Evolutionary conservation across 495 filamentous ascomycete species (phyloP).

Genomic region (Penicillium diatomitis): DNA sequence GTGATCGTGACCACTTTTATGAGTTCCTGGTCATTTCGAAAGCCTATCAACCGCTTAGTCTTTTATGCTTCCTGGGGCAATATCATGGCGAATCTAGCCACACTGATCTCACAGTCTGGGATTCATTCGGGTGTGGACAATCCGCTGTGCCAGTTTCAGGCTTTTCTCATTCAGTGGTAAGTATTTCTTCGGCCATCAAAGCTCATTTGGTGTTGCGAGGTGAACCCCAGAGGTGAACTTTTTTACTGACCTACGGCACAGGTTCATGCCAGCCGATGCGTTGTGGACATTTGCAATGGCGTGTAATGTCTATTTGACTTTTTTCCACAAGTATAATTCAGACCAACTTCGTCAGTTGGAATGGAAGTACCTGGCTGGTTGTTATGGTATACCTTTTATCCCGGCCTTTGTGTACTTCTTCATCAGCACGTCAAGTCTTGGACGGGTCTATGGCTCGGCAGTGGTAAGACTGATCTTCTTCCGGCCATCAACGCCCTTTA

Average conservation of each 20-base stretch:
- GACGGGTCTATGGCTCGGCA: slow-evolving; percentile 66
- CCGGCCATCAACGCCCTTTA: neutral
- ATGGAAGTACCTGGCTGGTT: slow-evolving; percentile 57
- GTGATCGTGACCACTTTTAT: slow-evolving; percentile 70
- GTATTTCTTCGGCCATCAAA: neutral
- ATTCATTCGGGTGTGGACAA: slow-evolving; percentile 33
- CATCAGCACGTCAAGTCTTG: slow-evolving; percentile 37
- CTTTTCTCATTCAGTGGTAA: slow-evolving; percentile 66
- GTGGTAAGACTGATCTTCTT: slow-evolving; percentile 29
- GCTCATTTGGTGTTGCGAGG: too few species aligned
- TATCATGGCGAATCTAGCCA: slow-evolving; percentile 69
- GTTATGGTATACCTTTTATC: slow-evolving; percentile 70
- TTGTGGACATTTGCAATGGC: slow-evolving; percentile 81
- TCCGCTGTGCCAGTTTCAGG: slow-evolving; percentile 65
- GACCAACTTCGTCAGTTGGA: slow-evolving; percentile 60
- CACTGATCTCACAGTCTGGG: slow-evolving; percentile 59
- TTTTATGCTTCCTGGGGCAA: slow-evolving; percentile 86
- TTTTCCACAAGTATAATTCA: slow-evolving; percentile 68
- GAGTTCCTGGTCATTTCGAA: slow-evolving; percentile 38
- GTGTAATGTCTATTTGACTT: slow-evolving; percentile 78
- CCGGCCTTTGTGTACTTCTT: slow-evolving; percentile 63
- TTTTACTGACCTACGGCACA: slow-evolving; percentile 15
- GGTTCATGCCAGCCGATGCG: slow-evolving; percentile 69
- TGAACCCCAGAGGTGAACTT: neutral
- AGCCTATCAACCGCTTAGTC: slow-evolving; percentile 82